Base-by-base conservation (phyloP, 805 yeast genomes). In the Teunomyces tritomae region DNA sequence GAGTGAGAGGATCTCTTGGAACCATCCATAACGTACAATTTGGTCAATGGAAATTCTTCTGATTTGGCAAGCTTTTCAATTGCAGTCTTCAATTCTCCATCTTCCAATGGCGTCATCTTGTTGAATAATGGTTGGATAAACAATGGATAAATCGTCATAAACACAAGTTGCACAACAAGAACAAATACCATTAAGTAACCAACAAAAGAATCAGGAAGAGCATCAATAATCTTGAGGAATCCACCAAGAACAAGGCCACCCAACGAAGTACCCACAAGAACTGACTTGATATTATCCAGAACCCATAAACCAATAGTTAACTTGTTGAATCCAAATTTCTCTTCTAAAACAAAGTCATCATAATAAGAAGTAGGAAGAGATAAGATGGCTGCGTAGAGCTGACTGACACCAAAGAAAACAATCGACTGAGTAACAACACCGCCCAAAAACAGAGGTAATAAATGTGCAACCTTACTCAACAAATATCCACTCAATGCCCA, bases 1-100 rank as follows among this genome's bases (percentile, higher is more conserved):
- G 98, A 92, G 69, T 94, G 99, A 6, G 95, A 82, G 0, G 97
- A 89, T 74, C 98, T 85, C 63, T 87, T 89, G 36, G 98, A 91
- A n/a, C 98, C 97, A 65, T 94, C 99, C 62, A 91, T 83, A 41
- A 91, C 97, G 59, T 80, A 89, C 47, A 94, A 73, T 61, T 89
- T 83, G 48, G 85, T 80, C 62, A 92, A 79, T 51, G 99, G 99
- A 81, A 94, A 94, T 30, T 81, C 74, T 62, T 88, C 86, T 46
- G 77, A 69, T 11, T 73, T 63, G 14, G 98, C 97, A 54, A 94
- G 79, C 13, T 79, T 73, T 66, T 90, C 95, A 65, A 94, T 89
- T 4, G 87, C 82, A 8, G 78, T 68, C 64, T 88, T 88, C 70
- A 94, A 79, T 64, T 89, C 91, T 33, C 98, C 97, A 41, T 87